These are phyloP conservation scores for Aspergillus carbonarius DNA, from an alignment of 2,329 filamentous ascomycete genomes.

Conservation along the genomic window DNA sequence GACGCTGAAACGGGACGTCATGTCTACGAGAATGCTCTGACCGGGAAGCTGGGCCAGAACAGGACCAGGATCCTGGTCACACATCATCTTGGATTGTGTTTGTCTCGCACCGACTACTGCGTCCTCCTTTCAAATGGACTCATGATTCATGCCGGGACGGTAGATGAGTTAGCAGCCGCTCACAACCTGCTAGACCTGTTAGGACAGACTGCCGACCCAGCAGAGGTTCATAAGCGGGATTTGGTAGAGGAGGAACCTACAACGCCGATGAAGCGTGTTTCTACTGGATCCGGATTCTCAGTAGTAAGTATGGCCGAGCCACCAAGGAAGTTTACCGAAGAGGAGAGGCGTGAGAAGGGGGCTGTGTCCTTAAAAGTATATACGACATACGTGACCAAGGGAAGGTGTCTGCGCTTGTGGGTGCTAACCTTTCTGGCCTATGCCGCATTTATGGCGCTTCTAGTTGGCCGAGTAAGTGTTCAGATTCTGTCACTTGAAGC, in stretches of 20 bases:
- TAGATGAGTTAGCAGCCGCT: conserved; percentile 56
- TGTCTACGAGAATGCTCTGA: conserved; percentile 73
- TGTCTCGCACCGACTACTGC: conserved; percentile 69
- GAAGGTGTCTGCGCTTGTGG: conserved; percentile 65
- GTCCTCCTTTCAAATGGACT: conserved; percentile 70
- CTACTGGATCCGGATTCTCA: conserved; percentile 12
- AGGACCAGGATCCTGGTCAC: conserved; percentile 78
- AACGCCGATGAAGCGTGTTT: conserved; percentile 11
- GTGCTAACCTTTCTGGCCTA: conserved; percentile 54
- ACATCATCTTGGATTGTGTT: conserved; percentile 71
- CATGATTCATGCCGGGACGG: conserved; percentile 62
- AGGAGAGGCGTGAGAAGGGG: conserved; percentile 70
- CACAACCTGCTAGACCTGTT: conserved; percentile 46
- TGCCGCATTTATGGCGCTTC: conserved; percentile 54
- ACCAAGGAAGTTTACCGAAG: conserved; percentile 71
- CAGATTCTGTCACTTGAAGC: background rate
- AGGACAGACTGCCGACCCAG: conserved; percentile 46
- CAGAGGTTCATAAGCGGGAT: conserved; percentile 23
- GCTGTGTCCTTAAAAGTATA: conserved; percentile 69
- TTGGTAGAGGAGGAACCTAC: conserved; percentile 13
- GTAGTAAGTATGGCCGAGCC: conserved; percentile 22
- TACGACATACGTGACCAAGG: conserved; percentile 63
- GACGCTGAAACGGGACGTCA: conserved; percentile 79
- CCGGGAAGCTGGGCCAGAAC: conserved; percentile 66
- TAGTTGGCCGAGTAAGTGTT: conserved; percentile 50